A percentile compares a stretch with the other conserved stretches of the same genome.
phyloP scores from a whole-genome alignment of 1,284 basidiomycete genomes.

The Ganoderma lingzhi region DNA sequence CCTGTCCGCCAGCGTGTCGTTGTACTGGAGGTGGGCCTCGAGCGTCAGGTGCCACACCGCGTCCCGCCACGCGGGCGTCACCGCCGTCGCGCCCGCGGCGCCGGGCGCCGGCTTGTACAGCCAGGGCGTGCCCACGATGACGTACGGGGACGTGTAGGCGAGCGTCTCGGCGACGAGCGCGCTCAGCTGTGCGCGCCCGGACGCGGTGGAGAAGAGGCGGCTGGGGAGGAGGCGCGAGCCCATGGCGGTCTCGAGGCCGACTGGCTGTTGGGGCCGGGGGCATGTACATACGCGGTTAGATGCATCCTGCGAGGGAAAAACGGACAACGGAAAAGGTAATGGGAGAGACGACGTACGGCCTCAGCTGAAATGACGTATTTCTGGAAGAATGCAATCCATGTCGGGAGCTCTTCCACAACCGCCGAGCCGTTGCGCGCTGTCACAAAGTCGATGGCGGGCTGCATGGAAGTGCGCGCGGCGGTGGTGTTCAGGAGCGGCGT shows the following conservation, averaged over 20 bases:
- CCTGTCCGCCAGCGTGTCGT: constrained; percentile 51
- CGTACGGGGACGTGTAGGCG: constrained; percentile 39
- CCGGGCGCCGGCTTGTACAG: constrained; percentile 47
- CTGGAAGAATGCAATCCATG: constrained; percentile 44
- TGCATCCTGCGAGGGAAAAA: not conserved
- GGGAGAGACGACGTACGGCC: constrained; percentile 32
- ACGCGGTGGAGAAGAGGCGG: constrained; percentile 38
- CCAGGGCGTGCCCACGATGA: constrained; percentile 48
- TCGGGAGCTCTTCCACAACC: constrained; percentile 43
- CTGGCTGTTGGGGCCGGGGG: constrained; percentile 30
- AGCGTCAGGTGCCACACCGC: constrained; percentile 50
- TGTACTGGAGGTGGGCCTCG: constrained; percentile 46
- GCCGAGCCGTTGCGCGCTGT: constrained; percentile 41
- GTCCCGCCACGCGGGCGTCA: constrained; percentile 56
- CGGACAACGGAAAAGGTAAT: not conserved
- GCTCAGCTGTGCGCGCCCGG: constrained; percentile 36
- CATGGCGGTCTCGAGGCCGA: constrained; percentile 40
- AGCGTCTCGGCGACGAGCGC: constrained; percentile 39
- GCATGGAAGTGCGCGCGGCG: constrained; percentile 36
- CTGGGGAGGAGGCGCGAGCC: constrained; percentile 44
- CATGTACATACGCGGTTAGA: not conserved
- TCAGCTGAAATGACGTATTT: constrained; percentile 41
- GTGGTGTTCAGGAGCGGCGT: constrained; percentile 24
- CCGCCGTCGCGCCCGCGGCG: constrained; percentile 47
- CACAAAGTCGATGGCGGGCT: constrained; percentile 42